Percentiles rank a stretch among this genome's conserved stretches.
phyloP scores from a whole-genome alignment of 2,329 filamentous ascomycete species.

The Pestalotiopsis sp. region DNA sequence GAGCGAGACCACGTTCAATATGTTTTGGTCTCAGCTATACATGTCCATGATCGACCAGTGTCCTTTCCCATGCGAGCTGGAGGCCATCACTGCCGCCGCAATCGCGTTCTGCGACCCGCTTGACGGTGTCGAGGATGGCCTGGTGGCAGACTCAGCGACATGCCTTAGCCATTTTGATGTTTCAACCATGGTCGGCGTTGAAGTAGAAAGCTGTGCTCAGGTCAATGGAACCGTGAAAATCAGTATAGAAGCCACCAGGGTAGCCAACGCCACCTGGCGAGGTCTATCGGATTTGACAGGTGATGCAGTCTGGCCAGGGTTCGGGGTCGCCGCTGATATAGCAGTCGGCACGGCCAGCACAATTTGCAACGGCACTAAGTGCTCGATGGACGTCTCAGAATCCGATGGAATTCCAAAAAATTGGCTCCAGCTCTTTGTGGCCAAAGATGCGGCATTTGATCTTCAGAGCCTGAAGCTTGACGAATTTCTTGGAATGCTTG shows the following conservation, averaged over 20 bases:
- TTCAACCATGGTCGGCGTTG: not conserved
- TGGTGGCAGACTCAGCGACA: not conserved
- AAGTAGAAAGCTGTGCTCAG: not conserved
- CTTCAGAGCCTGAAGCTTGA: not conserved
- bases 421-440: not conserved
- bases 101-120: not conserved
- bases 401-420: not conserved
- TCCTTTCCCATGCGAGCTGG: not conserved
- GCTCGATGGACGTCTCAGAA: not conserved
- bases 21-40: constrained; percentile 1
- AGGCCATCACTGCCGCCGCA: not conserved
- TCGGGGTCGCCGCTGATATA: not conserved
- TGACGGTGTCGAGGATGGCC: constrained; percentile 1
- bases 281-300: not conserved
- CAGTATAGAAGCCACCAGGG: not conserved
- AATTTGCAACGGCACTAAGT: too few species aligned
- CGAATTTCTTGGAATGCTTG: not conserved
- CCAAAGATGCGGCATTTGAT: not conserved
- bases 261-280: not conserved
- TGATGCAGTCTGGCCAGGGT: not conserved
- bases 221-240: not conserved
- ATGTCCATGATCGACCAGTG: not conserved
- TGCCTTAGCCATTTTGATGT: not conserved
- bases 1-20: not conserved
- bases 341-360: not conserved